Evolutionary conservation across 352 stramenopile species (phyloP).

Genomic region (Phytopythium sindhum): DNA sequence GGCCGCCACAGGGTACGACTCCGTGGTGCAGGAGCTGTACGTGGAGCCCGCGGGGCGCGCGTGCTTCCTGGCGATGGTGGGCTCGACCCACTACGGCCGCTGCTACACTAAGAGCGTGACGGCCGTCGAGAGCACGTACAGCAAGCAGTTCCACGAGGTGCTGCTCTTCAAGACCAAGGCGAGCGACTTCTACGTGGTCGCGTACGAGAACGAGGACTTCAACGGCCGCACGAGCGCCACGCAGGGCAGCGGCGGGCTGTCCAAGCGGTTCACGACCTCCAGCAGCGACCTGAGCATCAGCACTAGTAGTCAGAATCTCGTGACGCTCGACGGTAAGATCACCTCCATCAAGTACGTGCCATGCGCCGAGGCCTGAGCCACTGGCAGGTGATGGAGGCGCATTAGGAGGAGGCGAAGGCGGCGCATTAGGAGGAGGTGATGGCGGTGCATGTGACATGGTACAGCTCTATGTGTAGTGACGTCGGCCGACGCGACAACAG

Average conservation of each 20-base stretch:
- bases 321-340: conserved; percentile 6
- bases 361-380: conserved; percentile 5
- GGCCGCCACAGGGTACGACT: conserved; percentile 27
- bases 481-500: too few species aligned
- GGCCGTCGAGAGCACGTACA: conserved; percentile 26
- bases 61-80: conserved; percentile 27
- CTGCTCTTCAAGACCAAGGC: conserved; percentile 37
- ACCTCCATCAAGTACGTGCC: conserved; percentile 5
- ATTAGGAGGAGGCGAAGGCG: too few species aligned
- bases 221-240: conserved; percentile 9
- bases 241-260: conserved; percentile 6
- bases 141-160: conserved; percentile 27
- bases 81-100: conserved; percentile 18
- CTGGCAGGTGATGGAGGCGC: too few species aligned
- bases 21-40: conserved; percentile 38
- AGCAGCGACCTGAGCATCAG: conserved; percentile 20
- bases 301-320: background rate
- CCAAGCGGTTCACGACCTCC: conserved; percentile 28
- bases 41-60: conserved; percentile 41
- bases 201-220: conserved; percentile 36
- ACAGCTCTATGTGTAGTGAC: too few species aligned
- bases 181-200: conserved; percentile 38
- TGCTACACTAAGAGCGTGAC: conserved; percentile 30
- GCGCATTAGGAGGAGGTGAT: too few species aligned
- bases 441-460: too few species aligned